Evolutionary conservation across 441 rosid genomes (phyloP), one percentile per base, ranked within the genome.

Genomic region (Iberis amara): DNA sequence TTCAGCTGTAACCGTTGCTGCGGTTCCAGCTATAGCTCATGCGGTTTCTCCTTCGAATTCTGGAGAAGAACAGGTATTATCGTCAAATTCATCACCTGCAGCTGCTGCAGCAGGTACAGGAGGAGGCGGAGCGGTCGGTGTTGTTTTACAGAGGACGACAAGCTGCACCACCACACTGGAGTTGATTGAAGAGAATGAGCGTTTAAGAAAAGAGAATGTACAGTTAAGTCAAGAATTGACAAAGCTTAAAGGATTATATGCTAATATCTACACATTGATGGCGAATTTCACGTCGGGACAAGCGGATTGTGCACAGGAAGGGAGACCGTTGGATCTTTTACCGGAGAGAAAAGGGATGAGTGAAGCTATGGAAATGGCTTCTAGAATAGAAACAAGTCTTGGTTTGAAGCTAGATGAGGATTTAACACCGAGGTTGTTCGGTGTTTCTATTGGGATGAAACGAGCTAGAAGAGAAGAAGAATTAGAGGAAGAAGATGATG

Each of bases 161-260:
- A 86, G 91, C 68, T 83, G 89, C 66, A 72, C 88, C 7, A 84
- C 86, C 36, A 60, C 80, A 39, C 76, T 86, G 10, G 96, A 90
- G 71, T 73, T 90, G 26, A 9, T 76, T 0, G 95, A 87, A 51
- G 97, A 90, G 74, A 90, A 87, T 36, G 97, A 85, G 42, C 69
- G 82, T 62, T 60, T 90, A 51, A 78, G 82, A 66, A 87, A 72
- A 41, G 96, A 87, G 59, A 85, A 90, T 42, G 13, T 51, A 12
- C 85, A 66, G 61, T 64, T 90, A 74, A 82, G 69, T 54, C 81
- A 73, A 5, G 94, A 90, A 74, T 52, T 90, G 61, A 55, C 77
- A 3, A 85, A 77, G 64, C 54, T 82, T 23, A 82, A 74, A 55
- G 85, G 86, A 1, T 37, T 87, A 68, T 86, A 82, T 39, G 68